Percentiles rank a stretch among this genome's conserved stretches.
Evolutionary conservation across 345 rosid species (phyloP).

Genomic region (Populus euphratica): DNA sequence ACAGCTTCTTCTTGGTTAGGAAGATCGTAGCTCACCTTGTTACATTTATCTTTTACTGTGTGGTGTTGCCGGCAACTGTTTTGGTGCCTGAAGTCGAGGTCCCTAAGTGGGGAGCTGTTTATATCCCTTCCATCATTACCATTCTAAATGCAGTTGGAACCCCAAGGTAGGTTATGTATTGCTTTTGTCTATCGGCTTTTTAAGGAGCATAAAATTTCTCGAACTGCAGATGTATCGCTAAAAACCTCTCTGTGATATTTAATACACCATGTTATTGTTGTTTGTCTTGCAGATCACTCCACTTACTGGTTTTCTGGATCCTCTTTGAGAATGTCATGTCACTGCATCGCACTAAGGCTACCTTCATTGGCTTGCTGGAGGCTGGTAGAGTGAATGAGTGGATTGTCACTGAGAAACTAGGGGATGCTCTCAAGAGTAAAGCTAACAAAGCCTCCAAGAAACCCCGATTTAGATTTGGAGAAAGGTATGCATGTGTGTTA

Average conservation of each 20-base stretch:
- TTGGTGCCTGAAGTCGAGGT: slow-evolving; percentile 82
- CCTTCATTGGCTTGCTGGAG: slow-evolving; percentile 82
- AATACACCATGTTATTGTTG: no score
- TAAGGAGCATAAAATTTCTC: neutral
- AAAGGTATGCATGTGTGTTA: slow-evolving; percentile 43
- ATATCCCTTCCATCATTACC: slow-evolving; percentile 76
- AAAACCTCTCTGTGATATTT: neutral
- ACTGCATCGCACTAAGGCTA: slow-evolving; percentile 81
- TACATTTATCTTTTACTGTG: slow-evolving; percentile 77
- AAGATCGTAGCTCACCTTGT: slow-evolving; percentile 83
- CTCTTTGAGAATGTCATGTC: slow-evolving; percentile 98
- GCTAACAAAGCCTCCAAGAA: slow-evolving; percentile 47
- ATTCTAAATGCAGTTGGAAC: slow-evolving; percentile 91
- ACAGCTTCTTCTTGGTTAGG: slow-evolving; percentile 88
- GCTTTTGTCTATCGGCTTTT: neutral
- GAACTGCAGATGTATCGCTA: no score
- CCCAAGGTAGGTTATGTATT: slow-evolving; percentile 54
- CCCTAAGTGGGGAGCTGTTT: slow-evolving; percentile 91
- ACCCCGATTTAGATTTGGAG: slow-evolving; percentile 59
- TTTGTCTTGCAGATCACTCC: slow-evolving; percentile 58
- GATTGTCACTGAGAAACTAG: slow-evolving; percentile 94
- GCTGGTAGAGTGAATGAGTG: slow-evolving; percentile 91
- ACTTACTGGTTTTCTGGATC: slow-evolving; percentile 85
- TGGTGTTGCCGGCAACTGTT: slow-evolving; percentile 83
- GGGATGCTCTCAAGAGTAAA: slow-evolving; percentile 67